phyloP scores from a whole-genome alignment of 2,329 filamentous ascomycete species.

The Venturia asperata region DNA sequence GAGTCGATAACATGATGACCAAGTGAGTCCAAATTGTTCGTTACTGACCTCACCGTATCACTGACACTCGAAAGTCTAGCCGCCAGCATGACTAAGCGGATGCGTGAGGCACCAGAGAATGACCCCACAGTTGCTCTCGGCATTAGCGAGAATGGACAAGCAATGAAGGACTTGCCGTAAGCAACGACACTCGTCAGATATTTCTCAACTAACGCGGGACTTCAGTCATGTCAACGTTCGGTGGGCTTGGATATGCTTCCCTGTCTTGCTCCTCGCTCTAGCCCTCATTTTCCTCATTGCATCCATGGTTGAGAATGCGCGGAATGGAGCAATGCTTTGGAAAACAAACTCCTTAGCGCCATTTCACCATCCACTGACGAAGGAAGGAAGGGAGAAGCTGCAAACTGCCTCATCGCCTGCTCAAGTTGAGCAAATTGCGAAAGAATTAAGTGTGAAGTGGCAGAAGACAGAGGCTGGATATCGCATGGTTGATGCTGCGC shows the following conservation, averaged over 20 bases:
- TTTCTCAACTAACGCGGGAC: not conserved
- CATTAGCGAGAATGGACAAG: not conserved
- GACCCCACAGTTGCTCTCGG: slow-evolving; percentile 3
- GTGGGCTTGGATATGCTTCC: slow-evolving; percentile 16
- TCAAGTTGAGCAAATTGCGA: slow-evolving; percentile 7
- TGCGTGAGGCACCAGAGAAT: slow-evolving; percentile 13
- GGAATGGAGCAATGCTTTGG: slow-evolving; percentile 17
- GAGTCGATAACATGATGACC: slow-evolving; percentile 6
- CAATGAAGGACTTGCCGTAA: slow-evolving; percentile 5
- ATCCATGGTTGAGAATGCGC: slow-evolving; percentile 12
- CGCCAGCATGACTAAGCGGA: slow-evolving; percentile 16
- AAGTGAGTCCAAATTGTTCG: not conserved
- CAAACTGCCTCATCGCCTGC: slow-evolving; percentile 2
- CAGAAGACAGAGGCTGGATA: slow-evolving; percentile 7
- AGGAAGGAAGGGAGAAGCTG: slow-evolving; percentile 14
- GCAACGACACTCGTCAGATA: not conserved
- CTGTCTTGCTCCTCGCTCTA: slow-evolving; percentile 5
- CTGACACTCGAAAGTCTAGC: not conserved
- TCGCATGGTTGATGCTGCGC: slow-evolving; percentile 11
- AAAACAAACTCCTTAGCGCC: slow-evolving; percentile 13
- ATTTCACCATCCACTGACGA: slow-evolving; percentile 14
- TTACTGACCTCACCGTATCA: no score
- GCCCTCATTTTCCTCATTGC: slow-evolving; percentile 11
- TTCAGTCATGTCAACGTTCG: slow-evolving; percentile 13
- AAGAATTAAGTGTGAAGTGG: slow-evolving; percentile 13